Evolutionary conservation across 139 green algal genomes (phyloP).

Genomic region (Coelastrella sp.): DNA sequence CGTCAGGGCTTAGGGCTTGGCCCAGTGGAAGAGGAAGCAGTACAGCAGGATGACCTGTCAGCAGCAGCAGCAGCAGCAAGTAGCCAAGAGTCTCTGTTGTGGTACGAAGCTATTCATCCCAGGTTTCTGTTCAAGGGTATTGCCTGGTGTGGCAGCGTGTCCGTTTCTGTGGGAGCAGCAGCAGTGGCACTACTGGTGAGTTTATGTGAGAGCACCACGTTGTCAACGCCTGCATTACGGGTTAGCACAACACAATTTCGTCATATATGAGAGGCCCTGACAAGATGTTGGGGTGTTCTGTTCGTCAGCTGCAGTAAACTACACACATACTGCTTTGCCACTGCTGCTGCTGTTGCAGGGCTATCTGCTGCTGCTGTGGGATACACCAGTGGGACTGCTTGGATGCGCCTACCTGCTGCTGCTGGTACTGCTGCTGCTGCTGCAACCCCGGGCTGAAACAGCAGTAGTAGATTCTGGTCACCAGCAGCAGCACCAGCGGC

Average conservation of each 20-base stretch:
- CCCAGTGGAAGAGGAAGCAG: background rate
- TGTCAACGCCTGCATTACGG: too few relatives aligned
- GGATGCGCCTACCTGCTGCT: conserved; percentile 32
- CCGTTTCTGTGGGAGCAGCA: background rate
- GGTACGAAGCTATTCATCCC: conserved; percentile 12
- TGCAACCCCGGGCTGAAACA: conserved; percentile 41
- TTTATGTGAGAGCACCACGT: too few relatives aligned
- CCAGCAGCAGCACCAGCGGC: background rate
- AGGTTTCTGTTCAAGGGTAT: background rate
- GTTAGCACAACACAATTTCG: too few relatives aligned
- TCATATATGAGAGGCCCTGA: too few relatives aligned
- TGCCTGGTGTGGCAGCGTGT: background rate
- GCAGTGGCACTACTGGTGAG: conserved; percentile 26
- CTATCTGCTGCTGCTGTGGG: conserved; percentile 34
- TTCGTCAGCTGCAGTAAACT: too few relatives aligned
- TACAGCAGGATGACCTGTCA: background rate
- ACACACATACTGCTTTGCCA: background rate
- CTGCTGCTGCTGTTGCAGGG: conserved; percentile 9
- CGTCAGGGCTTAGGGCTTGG: background rate
- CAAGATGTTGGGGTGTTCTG: too few relatives aligned
- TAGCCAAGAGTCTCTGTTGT: background rate
- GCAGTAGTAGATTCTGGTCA: background rate
- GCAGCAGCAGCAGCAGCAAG: background rate
- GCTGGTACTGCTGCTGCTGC: conserved; percentile 21
- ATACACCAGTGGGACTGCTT: conserved; percentile 29